These are phyloP conservation scores for Avena eriantha DNA, from an alignment of 176 grass and related monocot genomes.

Conservation along the genomic window DNA sequence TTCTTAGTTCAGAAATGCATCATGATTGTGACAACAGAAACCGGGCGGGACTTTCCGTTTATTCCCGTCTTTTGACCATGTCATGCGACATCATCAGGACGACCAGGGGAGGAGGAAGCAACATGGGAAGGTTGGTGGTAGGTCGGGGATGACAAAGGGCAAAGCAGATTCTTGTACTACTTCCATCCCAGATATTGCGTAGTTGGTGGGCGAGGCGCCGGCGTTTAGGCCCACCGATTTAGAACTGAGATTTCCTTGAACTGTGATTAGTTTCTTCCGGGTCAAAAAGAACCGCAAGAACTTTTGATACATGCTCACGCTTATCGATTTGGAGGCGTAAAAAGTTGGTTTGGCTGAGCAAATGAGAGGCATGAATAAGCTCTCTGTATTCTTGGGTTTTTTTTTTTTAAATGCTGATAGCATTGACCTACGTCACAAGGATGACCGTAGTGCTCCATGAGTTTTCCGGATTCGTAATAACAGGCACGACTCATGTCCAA, in stretches of 20 bases:
- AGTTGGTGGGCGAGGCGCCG: constrained; percentile 19
- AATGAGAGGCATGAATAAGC: neutral
- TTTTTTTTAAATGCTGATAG: no score
- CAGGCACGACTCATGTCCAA: no score
- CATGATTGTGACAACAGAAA: constrained; percentile 19
- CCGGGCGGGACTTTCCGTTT: neutral
- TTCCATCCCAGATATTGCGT: neutral
- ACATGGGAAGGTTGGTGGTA: constrained; percentile 7
- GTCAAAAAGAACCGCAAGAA: constrained; percentile 31
- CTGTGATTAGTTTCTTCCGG: neutral
- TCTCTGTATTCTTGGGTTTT: neutral
- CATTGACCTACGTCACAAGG: no score
- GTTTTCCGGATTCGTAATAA: neutral
- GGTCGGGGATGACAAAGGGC: neutral
- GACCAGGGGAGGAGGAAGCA: constrained; percentile 36
- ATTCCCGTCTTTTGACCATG: constrained; percentile 22
- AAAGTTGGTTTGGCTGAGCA: neutral
- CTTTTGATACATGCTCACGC: constrained; percentile 29
- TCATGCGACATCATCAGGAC: neutral
- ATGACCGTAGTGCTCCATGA: neutral
- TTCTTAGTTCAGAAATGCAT: neutral
- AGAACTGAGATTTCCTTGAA: neutral
- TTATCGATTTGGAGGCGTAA: neutral
- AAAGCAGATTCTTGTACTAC: neutral
- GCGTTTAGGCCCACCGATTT: constrained; percentile 41